phyloP scores from a whole-genome alignment of 1,284 basidiomycete species.

The Blastosporella zonata region DNA sequence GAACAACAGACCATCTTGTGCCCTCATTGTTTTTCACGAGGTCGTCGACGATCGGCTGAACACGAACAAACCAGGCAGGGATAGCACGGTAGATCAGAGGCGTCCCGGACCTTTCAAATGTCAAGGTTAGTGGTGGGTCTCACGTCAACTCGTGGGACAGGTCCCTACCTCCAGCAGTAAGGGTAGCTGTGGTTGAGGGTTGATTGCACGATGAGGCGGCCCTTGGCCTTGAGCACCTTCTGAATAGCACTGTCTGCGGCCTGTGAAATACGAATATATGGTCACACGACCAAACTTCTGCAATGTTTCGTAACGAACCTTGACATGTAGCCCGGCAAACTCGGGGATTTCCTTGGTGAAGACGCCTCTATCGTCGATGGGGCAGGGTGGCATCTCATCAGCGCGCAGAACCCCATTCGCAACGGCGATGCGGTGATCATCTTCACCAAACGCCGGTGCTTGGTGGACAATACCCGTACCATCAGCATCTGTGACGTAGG shows the following conservation, averaged over 20 bases:
- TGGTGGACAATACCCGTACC: conserved; percentile 99
- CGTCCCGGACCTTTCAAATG: conserved; percentile 75
- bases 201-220: conserved; percentile 85
- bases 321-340: conserved; percentile 89
- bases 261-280: conserved; percentile 34
- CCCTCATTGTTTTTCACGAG: conserved; percentile 89
- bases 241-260: conserved; percentile 94
- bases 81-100: conserved; percentile 97
- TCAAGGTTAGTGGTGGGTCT: conserved; percentile 5
- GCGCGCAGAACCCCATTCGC: conserved; percentile 77
- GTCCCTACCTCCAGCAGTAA: conserved; percentile 88
- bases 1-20: conserved; percentile 75
- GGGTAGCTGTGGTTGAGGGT: conserved; percentile 92
- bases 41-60: conserved; percentile 80
- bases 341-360: conserved; percentile 92
- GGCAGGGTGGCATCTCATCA: conserved; percentile 95
- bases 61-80: conserved; percentile 95
- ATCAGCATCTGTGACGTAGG: conserved; percentile 91
- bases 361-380: conserved; percentile 86
- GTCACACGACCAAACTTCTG: conserved; percentile 2
- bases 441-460: conserved; percentile 97
- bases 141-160: neutral
- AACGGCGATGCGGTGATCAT: conserved; percentile 94
- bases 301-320: conserved; percentile 46
- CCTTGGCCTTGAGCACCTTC: conserved; percentile 87